Evolutionary conservation across 805 yeast species (phyloP).

Genomic region (Saturnispora halmiae): DNA sequence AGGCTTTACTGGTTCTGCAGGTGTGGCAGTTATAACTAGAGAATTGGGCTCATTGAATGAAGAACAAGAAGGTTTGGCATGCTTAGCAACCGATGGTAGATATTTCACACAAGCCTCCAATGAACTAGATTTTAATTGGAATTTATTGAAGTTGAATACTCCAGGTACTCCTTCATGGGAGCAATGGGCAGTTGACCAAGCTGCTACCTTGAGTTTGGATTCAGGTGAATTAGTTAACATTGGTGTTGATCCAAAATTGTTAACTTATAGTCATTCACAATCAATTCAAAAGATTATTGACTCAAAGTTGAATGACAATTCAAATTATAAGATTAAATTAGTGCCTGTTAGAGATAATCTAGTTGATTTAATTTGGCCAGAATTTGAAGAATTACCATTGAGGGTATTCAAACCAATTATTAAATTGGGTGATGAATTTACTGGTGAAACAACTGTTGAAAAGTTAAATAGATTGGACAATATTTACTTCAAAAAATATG

Average conservation of each 20-base stretch:
- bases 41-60: constrained; percentile 43
- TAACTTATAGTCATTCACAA: constrained; percentile 31
- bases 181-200: constrained; percentile 46
- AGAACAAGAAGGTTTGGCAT: constrained; percentile 46
- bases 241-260: constrained; percentile 43
- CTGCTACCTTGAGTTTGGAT: constrained; percentile 40
- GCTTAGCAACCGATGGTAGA: constrained; percentile 52
- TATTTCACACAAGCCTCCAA: constrained; percentile 51
- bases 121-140: constrained; percentile 55
- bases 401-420: constrained; percentile 44
- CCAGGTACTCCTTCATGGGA: constrained; percentile 47
- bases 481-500: constrained; percentile 28
- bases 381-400: constrained; percentile 53
- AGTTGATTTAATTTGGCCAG: constrained; percentile 40
- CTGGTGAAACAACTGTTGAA: constrained; percentile 55
- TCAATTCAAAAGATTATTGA: constrained; percentile 28
- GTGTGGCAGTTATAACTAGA: constrained; percentile 49
- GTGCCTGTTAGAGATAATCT: constrained; percentile 40
- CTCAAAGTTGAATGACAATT: constrained; percentile 19
- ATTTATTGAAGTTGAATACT: constrained; percentile 43
- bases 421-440: constrained; percentile 40
- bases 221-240: constrained; percentile 29
- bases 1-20: constrained; percentile 56
- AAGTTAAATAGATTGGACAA: constrained; percentile 45
- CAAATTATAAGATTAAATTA: constrained; percentile 32